These are phyloP conservation scores for Tilletia indica DNA, from an alignment of 1,284 basidiomycete genomes.

Conservation along the genomic window DNA sequence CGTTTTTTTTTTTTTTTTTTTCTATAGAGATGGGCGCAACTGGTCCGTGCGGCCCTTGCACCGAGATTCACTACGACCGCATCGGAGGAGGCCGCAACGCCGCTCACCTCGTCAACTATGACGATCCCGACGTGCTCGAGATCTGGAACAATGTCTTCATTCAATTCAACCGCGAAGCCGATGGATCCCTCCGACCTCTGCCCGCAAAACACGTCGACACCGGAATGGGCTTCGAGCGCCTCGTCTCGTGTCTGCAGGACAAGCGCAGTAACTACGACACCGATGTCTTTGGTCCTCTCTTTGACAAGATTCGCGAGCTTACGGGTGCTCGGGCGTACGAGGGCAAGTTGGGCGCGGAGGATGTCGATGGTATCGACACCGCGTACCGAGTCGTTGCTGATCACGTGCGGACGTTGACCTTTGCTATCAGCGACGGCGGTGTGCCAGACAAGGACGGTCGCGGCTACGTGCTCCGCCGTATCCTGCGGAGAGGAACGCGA, in stretches of 20 bases:
- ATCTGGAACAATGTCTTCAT: slow-evolving; percentile 99
- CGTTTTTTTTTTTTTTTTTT: background rate
- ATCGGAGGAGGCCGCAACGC: slow-evolving; percentile 93
- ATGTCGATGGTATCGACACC: slow-evolving; percentile 90
- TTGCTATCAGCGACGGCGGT: slow-evolving; percentile 93
- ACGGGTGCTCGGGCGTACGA: slow-evolving; percentile 82
- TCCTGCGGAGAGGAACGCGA: slow-evolving; percentile 84
- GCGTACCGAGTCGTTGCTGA: slow-evolving; percentile 96
- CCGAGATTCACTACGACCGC: slow-evolving; percentile 94
- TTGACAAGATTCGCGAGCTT: slow-evolving; percentile 80
- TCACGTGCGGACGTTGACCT: slow-evolving; percentile 90
- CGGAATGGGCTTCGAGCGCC: slow-evolving; percentile 96
- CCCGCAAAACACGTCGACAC: slow-evolving; percentile 96
- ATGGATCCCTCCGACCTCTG: slow-evolving; percentile 74
- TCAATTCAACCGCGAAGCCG: slow-evolving; percentile 92
- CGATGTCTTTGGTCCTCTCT: slow-evolving; percentile 88
- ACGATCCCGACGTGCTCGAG: slow-evolving; percentile 93
- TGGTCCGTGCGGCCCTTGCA: slow-evolving; percentile 95
- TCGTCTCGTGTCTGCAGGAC: slow-evolving; percentile 90
- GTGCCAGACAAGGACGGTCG: slow-evolving; percentile 93
- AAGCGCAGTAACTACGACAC: slow-evolving; percentile 96
- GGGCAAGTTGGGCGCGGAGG: slow-evolving; percentile 89
- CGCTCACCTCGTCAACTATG: slow-evolving; percentile 84
- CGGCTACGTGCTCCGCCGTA: slow-evolving; percentile 90
- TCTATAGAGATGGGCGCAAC: slow-evolving; percentile 90